These are phyloP conservation scores for Hypoxylon sp. DNA, from an alignment of 2,329 filamentous ascomycete species.

Conservation along the genomic window DNA sequence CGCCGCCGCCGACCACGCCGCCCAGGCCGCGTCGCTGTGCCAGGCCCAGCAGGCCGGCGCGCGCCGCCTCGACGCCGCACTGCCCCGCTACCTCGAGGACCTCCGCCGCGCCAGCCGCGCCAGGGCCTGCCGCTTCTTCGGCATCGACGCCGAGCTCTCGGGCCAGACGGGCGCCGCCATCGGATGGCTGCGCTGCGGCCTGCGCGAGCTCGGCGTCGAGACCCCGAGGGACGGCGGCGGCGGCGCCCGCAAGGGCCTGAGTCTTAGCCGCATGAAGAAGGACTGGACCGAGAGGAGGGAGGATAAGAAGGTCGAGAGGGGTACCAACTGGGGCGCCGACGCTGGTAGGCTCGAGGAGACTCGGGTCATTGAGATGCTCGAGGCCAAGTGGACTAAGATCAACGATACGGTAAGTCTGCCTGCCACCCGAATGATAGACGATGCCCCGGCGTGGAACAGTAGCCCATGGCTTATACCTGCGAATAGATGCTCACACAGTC, in stretches of 20 bases:
- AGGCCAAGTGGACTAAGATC: conserved; percentile 88
- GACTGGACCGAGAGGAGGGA: conserved; percentile 78
- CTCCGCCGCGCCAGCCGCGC: conserved; percentile 78
- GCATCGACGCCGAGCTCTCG: conserved; percentile 83
- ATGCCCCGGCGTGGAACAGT: background rate
- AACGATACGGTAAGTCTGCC: conserved; percentile 87
- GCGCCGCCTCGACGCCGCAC: conserved; percentile 62
- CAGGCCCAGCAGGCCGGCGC: conserved; percentile 50
- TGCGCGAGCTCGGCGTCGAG: conserved; percentile 75
- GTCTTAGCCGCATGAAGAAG: conserved; percentile 65
- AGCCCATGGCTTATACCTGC: conserved; percentile 20
- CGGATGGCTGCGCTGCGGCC: conserved; percentile 83
- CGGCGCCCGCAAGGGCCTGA: conserved; percentile 58
- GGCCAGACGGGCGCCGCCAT: conserved; percentile 85
- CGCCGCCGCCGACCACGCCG: conserved; percentile 86
- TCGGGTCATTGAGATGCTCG: conserved; percentile 84
- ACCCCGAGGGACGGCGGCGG: conserved; percentile 54
- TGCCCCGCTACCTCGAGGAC: conserved; percentile 79
- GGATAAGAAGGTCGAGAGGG: conserved; percentile 79
- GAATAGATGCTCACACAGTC: conserved; percentile 79
- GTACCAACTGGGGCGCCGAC: conserved; percentile 78
- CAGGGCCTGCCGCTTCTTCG: conserved; percentile 89
- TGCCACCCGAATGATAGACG: too few relatives aligned
- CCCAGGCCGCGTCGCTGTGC: conserved; percentile 68
- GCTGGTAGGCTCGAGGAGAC: conserved; percentile 86